phyloP scores from a whole-genome alignment of 2,329 filamentous ascomycete species.

The Xenoacremonium recifei region DNA sequence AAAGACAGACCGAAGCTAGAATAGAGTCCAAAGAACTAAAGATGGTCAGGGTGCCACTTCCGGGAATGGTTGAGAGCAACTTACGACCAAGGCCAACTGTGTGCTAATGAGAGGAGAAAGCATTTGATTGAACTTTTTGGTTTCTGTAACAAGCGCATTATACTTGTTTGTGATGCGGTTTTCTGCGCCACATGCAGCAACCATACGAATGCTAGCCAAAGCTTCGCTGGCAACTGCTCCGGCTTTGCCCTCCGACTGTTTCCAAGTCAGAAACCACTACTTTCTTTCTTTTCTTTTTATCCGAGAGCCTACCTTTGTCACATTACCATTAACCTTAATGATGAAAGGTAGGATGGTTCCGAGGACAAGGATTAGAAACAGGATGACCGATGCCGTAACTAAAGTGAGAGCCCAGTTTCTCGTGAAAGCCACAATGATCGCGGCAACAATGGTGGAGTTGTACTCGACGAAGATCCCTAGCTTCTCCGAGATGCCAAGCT shows the following conservation, averaged over 20 bases:
- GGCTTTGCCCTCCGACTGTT: constrained; percentile 52
- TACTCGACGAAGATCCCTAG: constrained; percentile 59
- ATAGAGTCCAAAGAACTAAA: constrained; percentile 52
- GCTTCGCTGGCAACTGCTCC: constrained; percentile 61
- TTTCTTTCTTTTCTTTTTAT: too few species aligned
- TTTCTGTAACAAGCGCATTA: constrained; percentile 52
- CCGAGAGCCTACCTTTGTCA: constrained; percentile 39
- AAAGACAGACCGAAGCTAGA: constrained; percentile 57
- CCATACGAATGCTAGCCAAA: constrained; percentile 58
- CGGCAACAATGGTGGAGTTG: constrained; percentile 48
- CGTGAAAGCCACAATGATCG: constrained; percentile 54
- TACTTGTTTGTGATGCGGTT: constrained; percentile 52
- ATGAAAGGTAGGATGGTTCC: constrained; percentile 53
- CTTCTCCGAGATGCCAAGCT: constrained; percentile 64
- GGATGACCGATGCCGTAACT: constrained; percentile 54
- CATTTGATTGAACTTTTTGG: constrained; percentile 46
- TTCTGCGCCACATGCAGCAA: constrained; percentile 63
- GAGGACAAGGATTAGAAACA: constrained; percentile 54
- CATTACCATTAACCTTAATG: constrained; percentile 47
- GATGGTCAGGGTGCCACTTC: constrained; percentile 8
- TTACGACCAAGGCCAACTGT: constrained; percentile 51
- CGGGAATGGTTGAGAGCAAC: neutral
- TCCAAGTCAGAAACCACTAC: constrained; percentile 6
- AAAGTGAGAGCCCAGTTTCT: constrained; percentile 60
- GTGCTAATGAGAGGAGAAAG: constrained; percentile 50